Evolutionary conservation across 345 rosid genomes (phyloP), one percentile per base, ranked within the genome.

Genomic region (Luvunga scandens): DNA sequence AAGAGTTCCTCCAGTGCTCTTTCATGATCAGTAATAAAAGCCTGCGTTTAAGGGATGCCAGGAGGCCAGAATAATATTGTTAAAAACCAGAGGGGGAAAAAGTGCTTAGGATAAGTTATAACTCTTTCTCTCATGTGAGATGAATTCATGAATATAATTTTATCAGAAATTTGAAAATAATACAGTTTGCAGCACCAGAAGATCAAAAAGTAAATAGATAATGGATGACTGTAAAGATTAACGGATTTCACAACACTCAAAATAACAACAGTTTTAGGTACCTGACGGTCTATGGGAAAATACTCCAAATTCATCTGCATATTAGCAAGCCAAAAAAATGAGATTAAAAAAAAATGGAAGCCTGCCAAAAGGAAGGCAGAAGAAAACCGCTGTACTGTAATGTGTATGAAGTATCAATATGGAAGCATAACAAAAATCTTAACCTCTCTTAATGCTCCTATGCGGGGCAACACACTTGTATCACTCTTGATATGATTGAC

Each of bases 361-460:
- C 27, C 50, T 45, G 42, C 22, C 18, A 48, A 13, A 16, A 55
- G 4, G 59, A 21, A 33, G 34, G 70, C 57, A 38, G 39, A 4
- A 38, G 33, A 30, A 71, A 71, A 4, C 34, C 71, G 3, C 61
- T 18, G 25, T 25, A 55, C 19, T n/a, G 7, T 45, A 45, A 67
- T 72, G 45, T 34, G 25, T 21, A 34, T 9, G 28, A 79, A 28
- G 55, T 28, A 80, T 22, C 14, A 31, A 39, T 21, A 76, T 18
- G 59, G 63, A 75, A 34, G 77, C 18, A 50, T 59, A 66, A 66
- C 67, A 13, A 31, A 71, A 69, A 75, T 73, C n/a, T 62, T 42
- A 73, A 94, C 98, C 98, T 95, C 99, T 90, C 99, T 82, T 74
- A 95, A 85, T 31, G 96, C 99, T 79, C 93, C 96, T 25, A 95